Evolutionary conservation across 768 basidiomycete species (phyloP).

Genomic region (Terana coerulea): DNA sequence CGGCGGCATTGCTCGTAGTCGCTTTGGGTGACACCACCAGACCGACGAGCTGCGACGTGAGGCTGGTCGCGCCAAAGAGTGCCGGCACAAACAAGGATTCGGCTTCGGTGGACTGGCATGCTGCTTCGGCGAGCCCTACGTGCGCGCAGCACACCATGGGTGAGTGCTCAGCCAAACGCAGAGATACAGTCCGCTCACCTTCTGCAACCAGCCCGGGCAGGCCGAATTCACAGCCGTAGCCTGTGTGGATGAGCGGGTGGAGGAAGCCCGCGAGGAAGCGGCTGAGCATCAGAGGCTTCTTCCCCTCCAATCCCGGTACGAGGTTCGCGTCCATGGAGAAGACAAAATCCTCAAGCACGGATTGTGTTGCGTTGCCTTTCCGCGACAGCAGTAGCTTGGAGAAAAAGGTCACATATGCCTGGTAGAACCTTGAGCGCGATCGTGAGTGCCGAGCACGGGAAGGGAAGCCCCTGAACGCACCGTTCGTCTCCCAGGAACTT

Average conservation of each 20-base stretch:
- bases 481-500: conserved; percentile 54
- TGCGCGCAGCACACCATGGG: not conserved
- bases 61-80: conserved; percentile 17
- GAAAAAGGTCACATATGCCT: conserved; percentile 59
- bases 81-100: conserved; percentile 30
- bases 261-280: conserved; percentile 53
- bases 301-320: conserved; percentile 11
- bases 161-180: not conserved
- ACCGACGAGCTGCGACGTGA: conserved; percentile 4
- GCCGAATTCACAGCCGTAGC: conserved; percentile 61
- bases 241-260: conserved; percentile 63
- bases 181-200: conserved; percentile 37
- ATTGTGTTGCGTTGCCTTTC: conserved; percentile 33
- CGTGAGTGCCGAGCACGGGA: not conserved
- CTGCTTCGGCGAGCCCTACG: conserved; percentile 34
- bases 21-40: not conserved
- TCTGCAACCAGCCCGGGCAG: conserved; percentile 58
- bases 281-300: conserved; percentile 51
- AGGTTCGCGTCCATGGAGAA: conserved; percentile 40
- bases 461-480: conserved; percentile 29
- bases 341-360: conserved; percentile 54
- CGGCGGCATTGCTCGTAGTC: not conserved
- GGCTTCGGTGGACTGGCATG: conserved; percentile 40
- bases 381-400: conserved; percentile 30
- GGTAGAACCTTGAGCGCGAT: conserved; percentile 47